These are phyloP conservation scores for Saccharomycopsis sp. DNA, from an alignment of 805 yeast genomes.

Conservation along the genomic window DNA sequence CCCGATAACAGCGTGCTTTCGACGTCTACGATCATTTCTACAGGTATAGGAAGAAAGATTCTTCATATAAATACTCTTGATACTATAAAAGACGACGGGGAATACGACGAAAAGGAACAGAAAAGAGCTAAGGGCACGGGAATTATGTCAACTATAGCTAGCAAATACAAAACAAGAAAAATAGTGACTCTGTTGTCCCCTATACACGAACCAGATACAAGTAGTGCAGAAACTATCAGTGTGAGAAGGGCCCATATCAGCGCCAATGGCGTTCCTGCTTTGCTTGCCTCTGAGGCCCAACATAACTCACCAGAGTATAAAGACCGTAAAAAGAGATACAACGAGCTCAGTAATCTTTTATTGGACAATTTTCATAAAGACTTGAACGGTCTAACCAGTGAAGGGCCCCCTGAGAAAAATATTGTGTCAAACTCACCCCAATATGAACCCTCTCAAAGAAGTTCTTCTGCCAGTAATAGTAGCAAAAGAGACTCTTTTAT, in stretches of 20 bases:
- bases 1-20: neutral
- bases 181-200: constrained; percentile 12
- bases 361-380: constrained; percentile 12
- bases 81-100: constrained; percentile 1
- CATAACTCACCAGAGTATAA: constrained; percentile 4
- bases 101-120: neutral
- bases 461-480: neutral
- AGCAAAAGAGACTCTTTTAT: neutral
- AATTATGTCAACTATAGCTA: constrained; percentile 5
- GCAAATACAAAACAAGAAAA: neutral
- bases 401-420: neutral
- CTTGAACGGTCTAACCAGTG: constrained; percentile 1
- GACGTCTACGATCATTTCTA: neutral
- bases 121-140: neutral
- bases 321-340: neutral
- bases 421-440: neutral
- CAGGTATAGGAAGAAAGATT: neutral
- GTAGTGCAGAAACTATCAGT: neutral
- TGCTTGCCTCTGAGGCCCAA: neutral
- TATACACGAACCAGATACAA: constrained; percentile 12
- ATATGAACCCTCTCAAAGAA: neutral
- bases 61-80: neutral
- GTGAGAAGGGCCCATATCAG: neutral
- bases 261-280: neutral
- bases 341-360: constrained; percentile 3